phyloP scores from a whole-genome alignment of 768 basidiomycete genomes.

The Lactarius trivialis region DNA sequence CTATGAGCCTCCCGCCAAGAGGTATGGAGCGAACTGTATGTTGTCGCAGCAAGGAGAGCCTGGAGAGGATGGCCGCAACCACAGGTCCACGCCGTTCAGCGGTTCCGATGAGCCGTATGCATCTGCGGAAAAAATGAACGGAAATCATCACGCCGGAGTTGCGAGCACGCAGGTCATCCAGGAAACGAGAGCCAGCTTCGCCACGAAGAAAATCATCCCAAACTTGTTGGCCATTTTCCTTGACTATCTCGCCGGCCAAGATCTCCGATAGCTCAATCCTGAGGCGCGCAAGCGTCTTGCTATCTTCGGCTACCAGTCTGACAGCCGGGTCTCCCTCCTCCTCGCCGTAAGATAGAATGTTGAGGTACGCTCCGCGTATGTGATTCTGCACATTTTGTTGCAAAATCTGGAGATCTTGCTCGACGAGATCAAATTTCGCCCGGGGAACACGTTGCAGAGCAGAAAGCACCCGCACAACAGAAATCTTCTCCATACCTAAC shows the following conservation, averaged over 20 bases:
- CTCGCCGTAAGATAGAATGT: slow-evolving; percentile 25
- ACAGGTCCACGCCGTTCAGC: slow-evolving; percentile 36
- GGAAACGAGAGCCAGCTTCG: slow-evolving; percentile 37
- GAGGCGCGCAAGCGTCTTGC: slow-evolving; percentile 45
- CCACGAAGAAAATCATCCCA: slow-evolving; percentile 63
- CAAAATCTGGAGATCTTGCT: slow-evolving; percentile 42
- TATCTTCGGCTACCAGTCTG: slow-evolving; percentile 44
- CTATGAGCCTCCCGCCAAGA: slow-evolving; percentile 41
- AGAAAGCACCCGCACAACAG: slow-evolving; percentile 48
- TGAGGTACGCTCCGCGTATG: slow-evolving; percentile 29
- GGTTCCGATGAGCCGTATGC: slow-evolving; percentile 51
- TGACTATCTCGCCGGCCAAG: slow-evolving; percentile 53
- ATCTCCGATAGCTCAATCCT: slow-evolving; percentile 59
- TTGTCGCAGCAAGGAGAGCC: slow-evolving; percentile 39
- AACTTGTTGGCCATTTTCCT: slow-evolving; percentile 41
- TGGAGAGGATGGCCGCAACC: slow-evolving; percentile 41
- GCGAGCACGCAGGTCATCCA: slow-evolving; percentile 38
- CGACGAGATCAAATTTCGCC: slow-evolving; percentile 36
- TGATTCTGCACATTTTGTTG: slow-evolving; percentile 32
- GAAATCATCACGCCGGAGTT: slow-evolving; percentile 40
- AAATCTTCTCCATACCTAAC: slow-evolving; percentile 42
- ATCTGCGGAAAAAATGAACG: slow-evolving; percentile 36
- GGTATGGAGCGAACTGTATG: slow-evolving; percentile 40
- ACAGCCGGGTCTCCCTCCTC: slow-evolving; percentile 28
- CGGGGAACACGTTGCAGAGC: slow-evolving; percentile 40